phyloP scores from a whole-genome alignment of 768 basidiomycete genomes.

The Mycena vitilis region DNA sequence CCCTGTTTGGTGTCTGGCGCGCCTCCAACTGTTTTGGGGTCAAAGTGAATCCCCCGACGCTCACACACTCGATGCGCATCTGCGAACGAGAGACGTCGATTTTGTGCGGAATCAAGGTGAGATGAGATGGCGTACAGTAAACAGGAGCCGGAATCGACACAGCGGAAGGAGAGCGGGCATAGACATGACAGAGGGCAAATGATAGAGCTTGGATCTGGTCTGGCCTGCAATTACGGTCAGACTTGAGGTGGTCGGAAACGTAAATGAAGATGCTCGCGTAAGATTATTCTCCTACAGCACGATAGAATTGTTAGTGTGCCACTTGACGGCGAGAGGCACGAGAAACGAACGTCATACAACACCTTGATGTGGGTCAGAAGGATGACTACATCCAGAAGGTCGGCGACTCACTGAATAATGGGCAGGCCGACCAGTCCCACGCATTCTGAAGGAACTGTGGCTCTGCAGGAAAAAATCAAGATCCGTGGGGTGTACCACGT shows the following conservation, averaged over 20 bases:
- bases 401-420: constrained; percentile 33
- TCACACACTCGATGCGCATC: constrained; percentile 83
- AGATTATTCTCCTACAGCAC: constrained; percentile 57
- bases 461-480: constrained; percentile 65
- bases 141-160: constrained; percentile 32
- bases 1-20: neutral
- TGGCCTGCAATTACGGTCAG: constrained; percentile 54
- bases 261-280: constrained; percentile 39
- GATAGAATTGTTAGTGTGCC: neutral
- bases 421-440: constrained; percentile 52
- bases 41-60: constrained; percentile 70
- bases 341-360: too few relatives aligned
- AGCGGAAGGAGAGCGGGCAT: constrained; percentile 30
- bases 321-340: too few relatives aligned
- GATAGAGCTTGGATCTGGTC: constrained; percentile 74
- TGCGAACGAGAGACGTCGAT: constrained; percentile 37
- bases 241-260: too few relatives aligned
- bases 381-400: too few relatives aligned
- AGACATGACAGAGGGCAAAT: constrained; percentile 72
- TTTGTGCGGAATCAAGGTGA: neutral
- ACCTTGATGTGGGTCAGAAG: too few relatives aligned
- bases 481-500: constrained; percentile 64
- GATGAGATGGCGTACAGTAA: constrained; percentile 17
- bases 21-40: constrained; percentile 49
- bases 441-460: neutral